A percentile compares a stretch with the other conserved stretches of the same genome.
These are phyloP conservation scores for Corylus avellana DNA, from an alignment of 306 rosid genomes.

Conservation along the genomic window DNA sequence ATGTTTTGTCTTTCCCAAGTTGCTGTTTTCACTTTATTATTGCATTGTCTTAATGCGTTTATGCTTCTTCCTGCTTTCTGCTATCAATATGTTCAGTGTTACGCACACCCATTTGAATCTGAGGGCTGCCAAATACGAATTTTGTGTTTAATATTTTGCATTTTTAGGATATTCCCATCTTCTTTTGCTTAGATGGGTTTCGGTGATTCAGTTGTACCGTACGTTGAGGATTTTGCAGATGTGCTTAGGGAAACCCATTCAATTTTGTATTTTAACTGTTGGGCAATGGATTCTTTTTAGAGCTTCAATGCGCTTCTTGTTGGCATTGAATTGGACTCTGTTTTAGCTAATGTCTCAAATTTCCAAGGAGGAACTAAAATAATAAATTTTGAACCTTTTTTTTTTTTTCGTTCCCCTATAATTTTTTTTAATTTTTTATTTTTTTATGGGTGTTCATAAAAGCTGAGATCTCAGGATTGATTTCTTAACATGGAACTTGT, in stretches of 20 bases:
- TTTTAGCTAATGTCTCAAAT: background rate
- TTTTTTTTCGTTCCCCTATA: background rate
- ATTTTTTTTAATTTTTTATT: background rate
- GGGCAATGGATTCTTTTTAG: background rate
- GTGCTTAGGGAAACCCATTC: background rate
- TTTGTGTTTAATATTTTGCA: background rate
- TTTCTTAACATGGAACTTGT: background rate
- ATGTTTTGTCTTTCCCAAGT: constrained; percentile 13
- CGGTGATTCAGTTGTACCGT: background rate
- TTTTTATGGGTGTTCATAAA: background rate
- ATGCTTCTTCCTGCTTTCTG: constrained; percentile 21
- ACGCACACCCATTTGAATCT: constrained; percentile 23
- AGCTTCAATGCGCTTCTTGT: background rate
- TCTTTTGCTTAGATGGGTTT: background rate
- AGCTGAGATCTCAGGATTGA: background rate
- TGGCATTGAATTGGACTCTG: background rate
- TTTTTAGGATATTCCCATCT: background rate
- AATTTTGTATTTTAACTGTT: background rate
- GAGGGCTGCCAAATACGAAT: background rate
- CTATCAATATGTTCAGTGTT: background rate
- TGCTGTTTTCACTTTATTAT: constrained; percentile 2
- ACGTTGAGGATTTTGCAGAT: too few species aligned
- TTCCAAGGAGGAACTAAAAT: background rate
- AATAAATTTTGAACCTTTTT: background rate
- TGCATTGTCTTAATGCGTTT: background rate